Evolutionary conservation across 305 asterid genomes (phyloP), one percentile per base, ranked within the genome.

Genomic region (Caryopteris hybrid): DNA sequence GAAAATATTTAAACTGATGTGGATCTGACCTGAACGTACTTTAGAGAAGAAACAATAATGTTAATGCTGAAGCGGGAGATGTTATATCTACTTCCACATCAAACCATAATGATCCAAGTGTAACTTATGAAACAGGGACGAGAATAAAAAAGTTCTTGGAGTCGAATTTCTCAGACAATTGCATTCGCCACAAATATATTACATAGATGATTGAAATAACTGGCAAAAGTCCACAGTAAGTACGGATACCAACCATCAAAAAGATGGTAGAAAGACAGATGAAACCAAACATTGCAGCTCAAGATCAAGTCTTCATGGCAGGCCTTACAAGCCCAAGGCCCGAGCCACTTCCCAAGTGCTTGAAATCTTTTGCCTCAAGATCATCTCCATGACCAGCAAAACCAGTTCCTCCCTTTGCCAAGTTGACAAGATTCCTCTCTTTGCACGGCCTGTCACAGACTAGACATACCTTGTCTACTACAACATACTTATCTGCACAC

Each of bases 311-410:
- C 82, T 93, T 93, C 79, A 50, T 68, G 39, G 95, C 86, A 22
- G 98, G 97, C 71, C 97, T 84, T 20, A 90, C 98, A 33, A 93
- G 88, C 68, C 98, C 97, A 58, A 92, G 84, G n/a, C 97, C 98
- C 1, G 92, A 84, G 43, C 98, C 98, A 41, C 97, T 92, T 50
- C 98, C 98, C 38, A 93, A 60, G 80, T 93, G 97, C 78, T 93
- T 93, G 76, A 86, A 92, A 41, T 80, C 96, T 63, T 52, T 84
- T 3, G 99, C 99, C 75, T 90, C 96, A 11, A 93, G 94, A 69
- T 90, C 79, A 82, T 90, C 96, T 18, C 82, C 99, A 67, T 93
- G 99, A 25, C 85, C 92, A 0, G 99, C 84, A 73, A 93, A 93
- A 27, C 99, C 99, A 16, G 99, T 93, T 68, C 99, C 99, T 61